Conservation (phyloP, 306 rosid species). For the Malus orientalis region DNA sequence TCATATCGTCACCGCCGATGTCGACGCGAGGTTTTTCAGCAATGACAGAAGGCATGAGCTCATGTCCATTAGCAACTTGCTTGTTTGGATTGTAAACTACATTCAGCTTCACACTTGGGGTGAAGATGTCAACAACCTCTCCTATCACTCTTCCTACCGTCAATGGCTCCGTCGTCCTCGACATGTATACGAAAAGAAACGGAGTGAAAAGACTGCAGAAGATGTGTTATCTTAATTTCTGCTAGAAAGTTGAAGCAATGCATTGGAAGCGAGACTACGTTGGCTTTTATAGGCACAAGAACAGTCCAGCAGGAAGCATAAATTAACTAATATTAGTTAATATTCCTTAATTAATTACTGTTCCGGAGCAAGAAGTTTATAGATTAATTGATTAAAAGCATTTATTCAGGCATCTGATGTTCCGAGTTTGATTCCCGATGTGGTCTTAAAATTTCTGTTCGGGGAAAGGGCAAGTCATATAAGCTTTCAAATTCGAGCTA, state of each 20-base stretch:
- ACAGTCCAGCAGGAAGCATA: neutral
- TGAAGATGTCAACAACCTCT: constrained; percentile 78
- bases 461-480: constrained; percentile 20
- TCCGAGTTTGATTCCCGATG: neutral
- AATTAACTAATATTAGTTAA: neutral
- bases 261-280: constrained; percentile 7
- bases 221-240: neutral
- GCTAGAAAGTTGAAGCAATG: constrained; percentile 2
- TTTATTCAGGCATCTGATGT: neutral
- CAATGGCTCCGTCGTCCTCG: constrained; percentile 54
- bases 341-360: neutral
- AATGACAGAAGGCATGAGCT: constrained; percentile 56
- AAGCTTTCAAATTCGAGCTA: neutral
- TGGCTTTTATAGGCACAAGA: constrained; percentile 40
- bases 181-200: constrained; percentile 8
- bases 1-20: constrained; percentile 74
- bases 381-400: neutral
- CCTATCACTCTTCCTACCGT: constrained; percentile 74
- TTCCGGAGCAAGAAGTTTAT: neutral
- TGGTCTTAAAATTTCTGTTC: constrained; percentile 6
- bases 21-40: constrained; percentile 60
- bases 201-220: neutral
- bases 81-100: constrained; percentile 53
- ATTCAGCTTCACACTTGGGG: constrained; percentile 63
- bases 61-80: constrained; percentile 72